Evolutionary conservation across 495 filamentous ascomycete genomes (phyloP).

Genomic region (Penicillium robsamsonii): DNA sequence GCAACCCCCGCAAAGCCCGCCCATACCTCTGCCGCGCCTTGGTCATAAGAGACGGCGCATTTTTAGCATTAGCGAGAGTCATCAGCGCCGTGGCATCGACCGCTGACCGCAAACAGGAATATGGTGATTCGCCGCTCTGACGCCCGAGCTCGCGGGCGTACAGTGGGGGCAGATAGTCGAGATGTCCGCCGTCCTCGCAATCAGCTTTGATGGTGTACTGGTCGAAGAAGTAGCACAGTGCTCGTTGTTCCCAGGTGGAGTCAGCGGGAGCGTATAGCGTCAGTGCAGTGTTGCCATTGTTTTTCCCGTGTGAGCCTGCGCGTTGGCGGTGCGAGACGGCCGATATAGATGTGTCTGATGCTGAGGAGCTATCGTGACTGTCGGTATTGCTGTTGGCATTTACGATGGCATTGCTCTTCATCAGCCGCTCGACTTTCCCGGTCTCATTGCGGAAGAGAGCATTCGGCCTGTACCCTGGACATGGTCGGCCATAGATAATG

Average conservation of each 20-base stretch:
- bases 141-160: conserved; percentile 31
- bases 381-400: conserved; percentile 1
- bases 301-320: background rate
- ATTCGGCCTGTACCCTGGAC: conserved; percentile 44
- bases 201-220: conserved; percentile 36
- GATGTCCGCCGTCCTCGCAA: conserved; percentile 27
- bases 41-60: conserved; percentile 29
- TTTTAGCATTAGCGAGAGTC: conserved; percentile 33
- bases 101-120: conserved; percentile 37
- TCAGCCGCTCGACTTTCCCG: conserved; percentile 29
- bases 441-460: conserved; percentile 44
- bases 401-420: conserved; percentile 22
- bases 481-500: conserved; percentile 39
- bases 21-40: conserved; percentile 39
- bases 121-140: conserved; percentile 13
- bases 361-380: conserved; percentile 1
- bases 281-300: conserved; percentile 9
- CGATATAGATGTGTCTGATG: background rate
- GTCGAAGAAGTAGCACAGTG: conserved; percentile 46
- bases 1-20: conserved; percentile 33
- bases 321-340: background rate
- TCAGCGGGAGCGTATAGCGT: conserved; percentile 28
- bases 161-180: conserved; percentile 38
- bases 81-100: conserved; percentile 43
- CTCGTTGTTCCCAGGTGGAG: conserved; percentile 41